phyloP scores from a whole-genome alignment of 306 rosid genomes.

The Boehmeria nivea region DNA sequence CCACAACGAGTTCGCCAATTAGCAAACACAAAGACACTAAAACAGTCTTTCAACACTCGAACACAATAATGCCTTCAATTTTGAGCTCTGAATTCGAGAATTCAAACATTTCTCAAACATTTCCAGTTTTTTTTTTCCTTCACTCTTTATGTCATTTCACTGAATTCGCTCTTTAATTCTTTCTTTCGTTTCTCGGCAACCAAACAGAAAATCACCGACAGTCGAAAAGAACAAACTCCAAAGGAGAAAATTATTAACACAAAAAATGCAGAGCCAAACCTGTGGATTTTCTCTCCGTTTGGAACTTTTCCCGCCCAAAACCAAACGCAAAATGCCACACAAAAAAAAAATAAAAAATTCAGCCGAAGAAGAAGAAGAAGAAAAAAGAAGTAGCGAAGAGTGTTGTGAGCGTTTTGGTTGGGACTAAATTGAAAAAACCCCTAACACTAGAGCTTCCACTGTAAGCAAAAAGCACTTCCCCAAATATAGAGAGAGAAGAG shows the following conservation, averaged over 20 bases:
- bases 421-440: too few species aligned
- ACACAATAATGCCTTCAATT: not conserved
- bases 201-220: slow-evolving; percentile 14
- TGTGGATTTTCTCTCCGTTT: not conserved
- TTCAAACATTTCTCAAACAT: not conserved
- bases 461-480: not conserved
- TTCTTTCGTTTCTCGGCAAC: slow-evolving; percentile 5
- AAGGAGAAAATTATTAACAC: not conserved
- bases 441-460: too few species aligned
- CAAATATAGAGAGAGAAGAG: not conserved
- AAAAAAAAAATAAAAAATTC: too few species aligned
- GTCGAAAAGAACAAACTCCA: too few species aligned
- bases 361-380: not conserved
- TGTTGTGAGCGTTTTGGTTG: not conserved
- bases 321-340: too few species aligned
- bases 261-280: not conserved
- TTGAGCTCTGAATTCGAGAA: not conserved
- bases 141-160: not conserved
- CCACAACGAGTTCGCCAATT: not conserved
- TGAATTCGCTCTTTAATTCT: too few species aligned
- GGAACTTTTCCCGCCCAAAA: too few species aligned
- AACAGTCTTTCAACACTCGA: too few species aligned
- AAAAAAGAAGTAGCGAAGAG: not conserved
- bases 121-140: not conserved
- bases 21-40: slow-evolving; percentile 3